Evolutionary conservation across 805 yeast genomes (phyloP).

Genomic region (Lachancea quebecensis): DNA sequence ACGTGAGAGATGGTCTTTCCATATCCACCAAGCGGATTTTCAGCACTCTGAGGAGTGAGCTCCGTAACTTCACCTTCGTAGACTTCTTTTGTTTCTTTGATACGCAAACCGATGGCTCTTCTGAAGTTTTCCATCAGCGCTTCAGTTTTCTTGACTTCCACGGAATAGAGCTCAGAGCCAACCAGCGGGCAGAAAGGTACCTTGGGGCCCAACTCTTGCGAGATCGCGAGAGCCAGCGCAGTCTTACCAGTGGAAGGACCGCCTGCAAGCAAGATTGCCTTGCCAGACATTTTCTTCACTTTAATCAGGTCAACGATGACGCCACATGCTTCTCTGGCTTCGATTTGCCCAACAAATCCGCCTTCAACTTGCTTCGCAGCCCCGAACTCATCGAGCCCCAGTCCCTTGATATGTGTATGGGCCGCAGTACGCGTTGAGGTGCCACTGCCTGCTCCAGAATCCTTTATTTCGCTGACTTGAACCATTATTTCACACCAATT

Average conservation of each 20-base stretch:
- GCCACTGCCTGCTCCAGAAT: slow-evolving; percentile 32
- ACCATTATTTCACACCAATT: slow-evolving; percentile 43
- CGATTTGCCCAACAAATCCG: slow-evolving; percentile 70
- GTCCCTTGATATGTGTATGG: slow-evolving; percentile 92
- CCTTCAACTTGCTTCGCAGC: slow-evolving; percentile 78
- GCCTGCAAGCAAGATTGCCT: slow-evolving; percentile 92
- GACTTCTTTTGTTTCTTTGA: slow-evolving; percentile 94
- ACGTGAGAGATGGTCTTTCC: slow-evolving; percentile 96
- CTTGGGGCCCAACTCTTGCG: slow-evolving; percentile 93
- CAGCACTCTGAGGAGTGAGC: slow-evolving; percentile 90
- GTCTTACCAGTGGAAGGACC: slow-evolving; percentile 99
- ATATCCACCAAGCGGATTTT: slow-evolving; percentile 94
- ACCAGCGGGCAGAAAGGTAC: slow-evolving; percentile 98
- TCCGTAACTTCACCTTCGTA: slow-evolving; percentile 98
- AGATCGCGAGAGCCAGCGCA: slow-evolving; percentile 90
- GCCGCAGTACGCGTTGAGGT: slow-evolving; percentile 67
- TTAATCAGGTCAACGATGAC: slow-evolving; percentile 89
- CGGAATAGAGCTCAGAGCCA: slow-evolving; percentile 87
- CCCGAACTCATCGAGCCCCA: slow-evolving; percentile 89
- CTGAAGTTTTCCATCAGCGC: slow-evolving; percentile 94
- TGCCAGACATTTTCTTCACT: slow-evolving; percentile 87
- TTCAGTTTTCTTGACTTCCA: slow-evolving; percentile 96
- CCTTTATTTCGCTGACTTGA: slow-evolving; percentile 70
- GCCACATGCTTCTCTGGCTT: slow-evolving; percentile 88
- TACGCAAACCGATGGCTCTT: slow-evolving; percentile 91